phyloP scores from a whole-genome alignment of 495 filamentous ascomycete genomes.

The Hypoxylon trugodes region DNA sequence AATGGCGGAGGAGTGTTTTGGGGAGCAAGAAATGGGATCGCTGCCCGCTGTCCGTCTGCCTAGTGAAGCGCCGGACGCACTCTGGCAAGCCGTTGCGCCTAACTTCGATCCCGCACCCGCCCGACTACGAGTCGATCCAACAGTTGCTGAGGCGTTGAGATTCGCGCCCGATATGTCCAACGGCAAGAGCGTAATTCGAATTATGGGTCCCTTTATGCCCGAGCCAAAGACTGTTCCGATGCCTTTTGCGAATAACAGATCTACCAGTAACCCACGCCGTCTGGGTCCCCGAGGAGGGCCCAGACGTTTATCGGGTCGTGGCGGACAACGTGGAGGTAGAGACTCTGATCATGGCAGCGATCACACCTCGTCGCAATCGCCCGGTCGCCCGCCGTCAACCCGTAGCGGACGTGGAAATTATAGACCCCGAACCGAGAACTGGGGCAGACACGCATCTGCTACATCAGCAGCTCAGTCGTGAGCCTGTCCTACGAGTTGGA shows the following conservation, averaged over 20 bases:
- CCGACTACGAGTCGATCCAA: slow-evolving; percentile 49
- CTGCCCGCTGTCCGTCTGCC: slow-evolving; percentile 75
- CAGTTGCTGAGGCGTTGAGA: slow-evolving; percentile 49
- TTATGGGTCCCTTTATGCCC: slow-evolving; percentile 54
- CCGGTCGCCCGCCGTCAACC: slow-evolving; percentile 33
- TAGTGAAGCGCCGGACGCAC: slow-evolving; percentile 61
- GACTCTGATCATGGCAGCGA: slow-evolving; percentile 35
- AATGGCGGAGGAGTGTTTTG: slow-evolving; percentile 81
- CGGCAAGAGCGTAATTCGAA: slow-evolving; percentile 51
- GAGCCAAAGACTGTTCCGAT: slow-evolving; percentile 51
- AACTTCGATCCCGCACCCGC: slow-evolving; percentile 46
- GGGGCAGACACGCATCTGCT: slow-evolving; percentile 25
- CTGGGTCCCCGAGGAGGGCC: slow-evolving; percentile 44
- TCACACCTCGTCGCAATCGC: slow-evolving; percentile 30
- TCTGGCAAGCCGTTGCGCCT: slow-evolving; percentile 52
- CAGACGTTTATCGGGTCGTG: slow-evolving; percentile 35
- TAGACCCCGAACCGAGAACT: slow-evolving; percentile 37
- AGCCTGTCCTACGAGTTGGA: background rate
- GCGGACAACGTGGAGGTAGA: slow-evolving; percentile 41
- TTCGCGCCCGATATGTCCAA: slow-evolving; percentile 51
- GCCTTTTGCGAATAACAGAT: slow-evolving; percentile 45
- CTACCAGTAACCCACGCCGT: slow-evolving; percentile 59
- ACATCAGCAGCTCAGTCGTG: slow-evolving; percentile 34
- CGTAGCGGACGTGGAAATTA: slow-evolving; percentile 36
- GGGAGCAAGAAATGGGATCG: slow-evolving; percentile 83